phyloP scores from a whole-genome alignment of 2,329 filamentous ascomycete species.

The Spiromastix sp. region DNA sequence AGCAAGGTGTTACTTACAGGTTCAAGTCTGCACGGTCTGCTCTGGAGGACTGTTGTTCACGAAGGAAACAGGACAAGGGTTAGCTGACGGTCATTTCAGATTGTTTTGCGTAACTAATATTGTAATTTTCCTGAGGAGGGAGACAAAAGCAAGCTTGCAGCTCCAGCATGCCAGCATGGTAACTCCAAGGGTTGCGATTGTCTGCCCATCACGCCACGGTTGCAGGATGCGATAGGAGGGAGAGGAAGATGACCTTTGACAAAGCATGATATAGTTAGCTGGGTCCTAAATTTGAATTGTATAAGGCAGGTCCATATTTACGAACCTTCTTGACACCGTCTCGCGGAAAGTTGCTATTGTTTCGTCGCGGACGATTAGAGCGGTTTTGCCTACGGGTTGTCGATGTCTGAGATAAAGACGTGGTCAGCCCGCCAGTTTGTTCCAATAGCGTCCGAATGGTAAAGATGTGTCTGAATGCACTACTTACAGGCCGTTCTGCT shows the following conservation, averaged over 20 bases:
- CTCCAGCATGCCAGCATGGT: not conserved
- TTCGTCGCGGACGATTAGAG: conserved; percentile 26
- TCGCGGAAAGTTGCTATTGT: conserved; percentile 53
- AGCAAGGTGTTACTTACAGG: conserved; percentile 27
- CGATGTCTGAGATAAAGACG: conserved; percentile 9
- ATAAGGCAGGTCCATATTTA: no score
- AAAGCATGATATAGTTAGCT: no score
- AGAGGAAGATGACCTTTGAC: conserved; percentile 39
- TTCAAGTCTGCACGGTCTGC: conserved; percentile 37
- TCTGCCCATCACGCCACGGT: conserved; percentile 24
- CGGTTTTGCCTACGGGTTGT: conserved; percentile 24
- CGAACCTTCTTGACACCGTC: conserved; percentile 85
- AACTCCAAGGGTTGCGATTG: not conserved
- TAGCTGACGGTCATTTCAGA: conserved; percentile 31
- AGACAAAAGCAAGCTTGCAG: conserved; percentile 2
- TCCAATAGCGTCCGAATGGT: not conserved
- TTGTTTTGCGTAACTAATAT: conserved; percentile 17
- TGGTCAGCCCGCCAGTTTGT: conserved; percentile 4
- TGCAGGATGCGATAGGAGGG: conserved; percentile 27
- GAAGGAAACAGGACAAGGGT: conserved; percentile 27
- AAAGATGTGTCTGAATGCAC: conserved; percentile 1
- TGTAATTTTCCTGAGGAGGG: no score
- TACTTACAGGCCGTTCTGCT: conserved; percentile 46
- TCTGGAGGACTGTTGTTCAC: conserved; percentile 34
- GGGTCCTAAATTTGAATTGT: no score